Conservation (phyloP, 2,329 filamentous ascomycete species). For the Cladosporium sp. region DNA sequence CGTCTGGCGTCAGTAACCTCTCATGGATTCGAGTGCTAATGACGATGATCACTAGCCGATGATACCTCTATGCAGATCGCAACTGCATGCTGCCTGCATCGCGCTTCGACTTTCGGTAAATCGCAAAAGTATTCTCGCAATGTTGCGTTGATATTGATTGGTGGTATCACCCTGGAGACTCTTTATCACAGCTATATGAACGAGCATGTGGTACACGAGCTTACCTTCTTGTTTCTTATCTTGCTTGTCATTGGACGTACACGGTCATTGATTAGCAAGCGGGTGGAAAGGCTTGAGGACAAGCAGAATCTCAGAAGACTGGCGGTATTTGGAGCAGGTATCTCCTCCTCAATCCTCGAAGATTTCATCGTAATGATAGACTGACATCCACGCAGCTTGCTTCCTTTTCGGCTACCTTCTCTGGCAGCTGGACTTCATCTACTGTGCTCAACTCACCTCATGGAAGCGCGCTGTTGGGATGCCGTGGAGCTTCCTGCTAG, state of each 20-base stretch:
- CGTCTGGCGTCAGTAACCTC: not conserved
- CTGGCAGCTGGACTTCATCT: slow-evolving; percentile 19
- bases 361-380: too few relatives aligned
- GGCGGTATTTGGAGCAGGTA: slow-evolving; percentile 10
- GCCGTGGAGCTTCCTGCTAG: slow-evolving; percentile 17
- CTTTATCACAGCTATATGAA: slow-evolving; percentile 15
- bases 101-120: slow-evolving; percentile 8
- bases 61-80: slow-evolving; percentile 19
- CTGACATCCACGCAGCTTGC: slow-evolving; percentile 6
- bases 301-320: slow-evolving; percentile 14
- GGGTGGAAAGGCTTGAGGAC: not conserved
- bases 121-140: not conserved
- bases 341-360: not conserved
- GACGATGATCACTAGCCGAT: not conserved
- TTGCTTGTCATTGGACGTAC: slow-evolving; percentile 7
- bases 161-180: slow-evolving; percentile 6
- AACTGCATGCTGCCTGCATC: slow-evolving; percentile 13
- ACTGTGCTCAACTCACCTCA: slow-evolving; percentile 11
- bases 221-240: slow-evolving; percentile 15
- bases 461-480: slow-evolving; percentile 12
- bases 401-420: slow-evolving; percentile 18
- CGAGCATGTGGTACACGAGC: slow-evolving; percentile 18
- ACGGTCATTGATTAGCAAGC: slow-evolving; percentile 8
- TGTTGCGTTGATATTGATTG: slow-evolving; percentile 1
- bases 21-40: not conserved